Percentiles rank a stretch among this genome's conserved stretches.
These are phyloP conservation scores for Penicillium sp. DNA, from an alignment of 2,329 filamentous ascomycete genomes.

Conservation along the genomic window DNA sequence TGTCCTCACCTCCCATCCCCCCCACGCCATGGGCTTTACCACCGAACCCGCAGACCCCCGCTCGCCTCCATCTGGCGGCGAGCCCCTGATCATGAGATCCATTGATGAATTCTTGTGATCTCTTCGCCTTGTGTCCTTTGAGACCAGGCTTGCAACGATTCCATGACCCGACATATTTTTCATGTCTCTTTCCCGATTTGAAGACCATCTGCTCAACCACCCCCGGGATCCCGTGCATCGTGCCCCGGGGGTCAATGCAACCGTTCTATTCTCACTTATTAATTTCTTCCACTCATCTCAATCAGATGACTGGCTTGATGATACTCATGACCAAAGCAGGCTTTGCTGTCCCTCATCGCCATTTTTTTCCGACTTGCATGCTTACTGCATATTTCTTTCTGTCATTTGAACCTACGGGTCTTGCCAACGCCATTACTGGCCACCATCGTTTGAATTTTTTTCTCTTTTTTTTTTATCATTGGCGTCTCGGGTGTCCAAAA, in stretches of 20 bases:
- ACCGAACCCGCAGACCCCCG: conserved; percentile 37
- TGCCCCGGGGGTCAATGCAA: background rate
- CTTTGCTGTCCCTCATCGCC: conserved; percentile 39
- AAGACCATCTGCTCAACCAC: conserved; percentile 14
- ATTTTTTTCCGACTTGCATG: conserved; percentile 14
- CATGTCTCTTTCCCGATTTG: conserved; percentile 18
- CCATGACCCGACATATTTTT: conserved; percentile 28
- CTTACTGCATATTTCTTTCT: conserved; percentile 9
- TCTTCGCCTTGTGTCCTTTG: conserved; percentile 12
- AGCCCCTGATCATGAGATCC: conserved; percentile 46
- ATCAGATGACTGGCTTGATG: conserved; percentile 27
- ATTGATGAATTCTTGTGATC: conserved; percentile 48
- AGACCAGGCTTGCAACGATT: conserved; percentile 30
- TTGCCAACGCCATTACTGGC: background rate
- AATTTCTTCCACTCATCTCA: conserved; percentile 22
- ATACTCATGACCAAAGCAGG: conserved; percentile 45
- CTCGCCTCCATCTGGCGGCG: conserved; percentile 41
- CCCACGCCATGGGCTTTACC: conserved; percentile 20
- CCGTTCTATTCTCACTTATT: conserved; percentile 16
- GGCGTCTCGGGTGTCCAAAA: conserved; percentile 34
- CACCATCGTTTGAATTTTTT: conserved; percentile 7
- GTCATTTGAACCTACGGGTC: conserved; percentile 4
- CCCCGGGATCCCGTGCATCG: background rate
- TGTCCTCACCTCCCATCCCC: conserved; percentile 1
- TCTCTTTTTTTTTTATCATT: conserved; percentile 15